A percentile compares a stretch with the other conserved stretches of the same genome.
These are phyloP conservation scores for Fusarium agapanthi DNA, from an alignment of 2,329 filamentous ascomycete species.

Conservation along the genomic window DNA sequence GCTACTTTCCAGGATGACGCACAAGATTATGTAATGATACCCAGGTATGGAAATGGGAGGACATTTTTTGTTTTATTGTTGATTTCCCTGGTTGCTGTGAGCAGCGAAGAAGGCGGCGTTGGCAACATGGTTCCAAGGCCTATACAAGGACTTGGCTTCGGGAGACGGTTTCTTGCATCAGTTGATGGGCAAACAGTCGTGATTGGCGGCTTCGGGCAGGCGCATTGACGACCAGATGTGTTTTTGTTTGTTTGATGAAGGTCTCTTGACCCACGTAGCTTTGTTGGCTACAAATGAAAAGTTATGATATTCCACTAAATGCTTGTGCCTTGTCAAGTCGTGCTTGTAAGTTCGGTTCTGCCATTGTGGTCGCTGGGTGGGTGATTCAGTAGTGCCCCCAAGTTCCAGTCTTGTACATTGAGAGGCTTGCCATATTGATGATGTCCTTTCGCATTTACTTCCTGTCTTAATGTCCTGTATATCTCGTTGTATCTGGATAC, in stretches of 20 bases:
- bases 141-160: not conserved
- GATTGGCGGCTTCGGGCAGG: not conserved
- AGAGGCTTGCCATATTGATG: not conserved
- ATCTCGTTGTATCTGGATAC: not conserved
- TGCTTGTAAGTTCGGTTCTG: not conserved
- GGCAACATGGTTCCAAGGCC: conserved; percentile 9
- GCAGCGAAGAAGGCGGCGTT: conserved; percentile 20
- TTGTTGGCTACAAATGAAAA: conserved; percentile 23
- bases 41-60: conserved; percentile 28
- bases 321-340: not conserved
- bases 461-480: not conserved
- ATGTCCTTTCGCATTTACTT: not conserved
- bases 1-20: conserved; percentile 7
- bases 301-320: conserved; percentile 7
- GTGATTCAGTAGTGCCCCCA: not conserved
- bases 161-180: conserved; percentile 14
- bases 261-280: conserved; percentile 5
- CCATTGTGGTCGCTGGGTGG: not conserved
- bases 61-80: conserved; percentile 23
- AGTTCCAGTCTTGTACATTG: not conserved
- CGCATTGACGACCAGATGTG: not conserved
- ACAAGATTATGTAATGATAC: conserved; percentile 31
- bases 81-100: conserved; percentile 14
- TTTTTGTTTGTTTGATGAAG: conserved; percentile 1
- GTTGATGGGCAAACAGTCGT: conserved; percentile 4